Base-by-base conservation (phyloP, 192 early-diverging fungal species). In the Umbelopsis sp. region DNA sequence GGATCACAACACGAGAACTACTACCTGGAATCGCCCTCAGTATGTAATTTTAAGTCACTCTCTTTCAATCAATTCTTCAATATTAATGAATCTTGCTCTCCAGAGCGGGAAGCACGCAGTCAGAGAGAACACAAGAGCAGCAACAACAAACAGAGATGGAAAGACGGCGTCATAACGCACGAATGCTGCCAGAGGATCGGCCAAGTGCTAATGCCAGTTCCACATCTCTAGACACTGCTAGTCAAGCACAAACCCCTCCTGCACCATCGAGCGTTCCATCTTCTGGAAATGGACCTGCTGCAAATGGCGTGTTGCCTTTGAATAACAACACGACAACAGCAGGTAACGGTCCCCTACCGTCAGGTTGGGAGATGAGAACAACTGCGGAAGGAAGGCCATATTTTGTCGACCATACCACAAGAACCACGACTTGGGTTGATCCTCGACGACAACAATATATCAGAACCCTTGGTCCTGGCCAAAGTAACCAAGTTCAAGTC, bases 1-100 rank as follows among this genome's bases (percentile, higher is more conserved):
- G 21, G 96, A 99, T 81, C 97, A 99, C 78, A 98, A 94, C 80
- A 91, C 88, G n/a, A 88, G 96, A 44, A 91, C 91, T 15, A 99
- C 97, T 9, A 98, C 97, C 15, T 99, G 97, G 97, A 89, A 88
- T 66, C 80, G 82, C 64, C 87, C 87, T 25, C 77, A 76, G 74
- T 73, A 79, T 58, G 72, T 45, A 12, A 18, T 35, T 2, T 74
- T 27, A 13, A 9, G 35, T 61, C 16, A 4, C 23, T 20, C 16
- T 0, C 15, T 49, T 27, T 15, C 16, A 16, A 44, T 5, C 21
- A 21, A 49, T 50, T 48, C n/a, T 25, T 37, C 20, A 48, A 8
- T 51, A 46, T n/a, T 30, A 10, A 46, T 72, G 64, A 49, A 12
- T 21, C 3, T 70, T 27, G 52, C 35, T 33, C 15, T 50, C 21